These are phyloP conservation scores for Diversispora eburnea DNA, from an alignment of 192 early-diverging fungal genomes.

Conservation along the genomic window DNA sequence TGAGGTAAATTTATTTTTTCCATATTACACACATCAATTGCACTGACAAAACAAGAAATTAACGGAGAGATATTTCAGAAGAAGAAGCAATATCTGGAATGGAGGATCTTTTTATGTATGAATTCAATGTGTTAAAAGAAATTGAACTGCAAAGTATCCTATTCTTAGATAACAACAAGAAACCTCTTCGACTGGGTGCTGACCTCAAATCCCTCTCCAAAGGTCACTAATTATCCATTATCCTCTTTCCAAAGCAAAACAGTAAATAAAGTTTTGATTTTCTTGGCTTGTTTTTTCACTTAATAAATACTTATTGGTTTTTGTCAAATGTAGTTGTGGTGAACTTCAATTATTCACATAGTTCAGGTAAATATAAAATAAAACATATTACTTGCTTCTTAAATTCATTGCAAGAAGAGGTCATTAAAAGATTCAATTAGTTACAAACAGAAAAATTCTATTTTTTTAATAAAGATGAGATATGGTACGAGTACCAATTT, in stretches of 20 bases:
- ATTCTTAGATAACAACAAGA: too few species aligned
- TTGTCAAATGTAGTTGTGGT: neutral
- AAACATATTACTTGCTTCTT: neutral
- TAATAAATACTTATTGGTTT: slow-evolving; percentile 15
- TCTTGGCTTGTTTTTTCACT: neutral
- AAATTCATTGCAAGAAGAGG: neutral
- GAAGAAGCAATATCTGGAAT: neutral
- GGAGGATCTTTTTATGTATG: too few species aligned
- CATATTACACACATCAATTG: too few species aligned
- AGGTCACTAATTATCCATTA: neutral
- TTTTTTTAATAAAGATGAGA: too few species aligned
- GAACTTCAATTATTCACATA: neutral
- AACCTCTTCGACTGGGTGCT: too few species aligned
- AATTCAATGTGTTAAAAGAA: too few species aligned
- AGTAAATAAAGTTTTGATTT: neutral
- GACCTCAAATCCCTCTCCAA: neutral
- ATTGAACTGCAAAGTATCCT: too few species aligned
- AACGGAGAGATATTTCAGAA: too few species aligned
- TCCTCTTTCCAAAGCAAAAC: neutral
- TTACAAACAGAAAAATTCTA: too few species aligned
- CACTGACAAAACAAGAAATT: too few species aligned
- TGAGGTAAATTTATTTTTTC: too few species aligned
- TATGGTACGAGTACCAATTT: too few species aligned
- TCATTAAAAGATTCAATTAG: neutral
- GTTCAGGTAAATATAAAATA: neutral